Base-by-base conservation (phyloP, 2,329 filamentous ascomycete species). In the Phialophora macrospora region DNA sequence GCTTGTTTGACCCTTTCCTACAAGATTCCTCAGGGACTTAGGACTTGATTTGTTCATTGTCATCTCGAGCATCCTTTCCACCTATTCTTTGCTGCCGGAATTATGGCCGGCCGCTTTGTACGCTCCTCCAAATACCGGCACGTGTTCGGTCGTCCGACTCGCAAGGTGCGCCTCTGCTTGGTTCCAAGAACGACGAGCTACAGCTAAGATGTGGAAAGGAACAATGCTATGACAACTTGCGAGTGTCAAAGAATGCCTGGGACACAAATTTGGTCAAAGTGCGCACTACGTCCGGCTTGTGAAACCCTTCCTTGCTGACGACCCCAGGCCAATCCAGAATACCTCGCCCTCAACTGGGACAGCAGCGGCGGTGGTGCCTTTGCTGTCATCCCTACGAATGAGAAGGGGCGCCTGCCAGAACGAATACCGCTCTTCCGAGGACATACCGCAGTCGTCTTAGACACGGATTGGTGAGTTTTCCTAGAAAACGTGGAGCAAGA, bases 231-330 rank as follows among this genome's bases (percentile, higher is more conserved):
- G 95, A 99, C 80, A 98, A 98, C 80, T 84, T 99, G 73, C 92
- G 92, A 78, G 92, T 99, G 80, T 97, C 93, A 76, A 92, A 90
- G 80, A 99, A 99, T 88, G 95, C 95, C 63, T 99, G 95, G 95
- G 95, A 99, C 80, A 97, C 93, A 75, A 99, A 99, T 82, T 83
- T 99, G 76, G 87, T 98, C 82, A 98, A 98, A 90, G 93, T 96
- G 79, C 78, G 84, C 77, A 67, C 64, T 65, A 70, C 70, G 69
- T 73, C 20, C 59, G 22, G 38, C 73, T 74, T 74, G 72, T 28
- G 48, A 72, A 69, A 63, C 62, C 65, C 22, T 64, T 54, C 34
- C 17, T 58, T 64, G 48, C 68, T 71, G 58, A 72, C 46, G 41
- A 9, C 17, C 73, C n/a, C 77, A 96, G 93, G 95, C 88, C 78